phyloP scores from a whole-genome alignment of 2,329 filamentous ascomycete species.

The Helotiales sp. region DNA sequence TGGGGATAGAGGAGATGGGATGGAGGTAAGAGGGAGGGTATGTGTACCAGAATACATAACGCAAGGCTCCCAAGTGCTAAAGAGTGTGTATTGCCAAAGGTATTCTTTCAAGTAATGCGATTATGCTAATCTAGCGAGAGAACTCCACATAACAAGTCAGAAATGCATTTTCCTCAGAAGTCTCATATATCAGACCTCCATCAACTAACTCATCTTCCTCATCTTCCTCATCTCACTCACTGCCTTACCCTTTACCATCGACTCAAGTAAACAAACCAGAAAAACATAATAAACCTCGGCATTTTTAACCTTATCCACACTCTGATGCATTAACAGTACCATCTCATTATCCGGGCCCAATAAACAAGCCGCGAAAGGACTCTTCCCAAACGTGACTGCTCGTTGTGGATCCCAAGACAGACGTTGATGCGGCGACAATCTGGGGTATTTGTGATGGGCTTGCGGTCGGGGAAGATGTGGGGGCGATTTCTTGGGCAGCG shows the following conservation, averaged over 20 bases:
- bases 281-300: conserved; percentile 47
- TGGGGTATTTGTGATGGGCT: conserved; percentile 46
- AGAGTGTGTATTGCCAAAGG: conserved; percentile 54
- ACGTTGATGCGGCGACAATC: conserved; percentile 46
- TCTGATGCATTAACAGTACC: conserved; percentile 54
- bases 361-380: conserved; percentile 55
- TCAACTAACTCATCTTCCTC: too few species aligned
- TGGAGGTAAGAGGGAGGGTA: too few species aligned
- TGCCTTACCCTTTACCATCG: too few species aligned
- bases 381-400: conserved; percentile 52
- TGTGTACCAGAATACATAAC: conserved; percentile 53
- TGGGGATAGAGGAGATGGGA: neutral
- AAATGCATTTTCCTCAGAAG: too few species aligned
- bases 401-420: conserved; percentile 50
- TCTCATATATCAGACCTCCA: too few species aligned
- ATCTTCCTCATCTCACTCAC: too few species aligned
- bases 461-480: conserved; percentile 46
- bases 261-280: too few species aligned
- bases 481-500: conserved; percentile 34
- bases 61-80: conserved; percentile 60
- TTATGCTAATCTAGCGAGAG: conserved; percentile 54
- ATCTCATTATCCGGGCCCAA: conserved; percentile 56
- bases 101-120: conserved; percentile 54
- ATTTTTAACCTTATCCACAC: conserved; percentile 58
- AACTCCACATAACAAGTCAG: too few species aligned